Conservation (phyloP, 495 filamentous ascomycete genomes). For the Penicillium cosmopolitanum region DNA sequence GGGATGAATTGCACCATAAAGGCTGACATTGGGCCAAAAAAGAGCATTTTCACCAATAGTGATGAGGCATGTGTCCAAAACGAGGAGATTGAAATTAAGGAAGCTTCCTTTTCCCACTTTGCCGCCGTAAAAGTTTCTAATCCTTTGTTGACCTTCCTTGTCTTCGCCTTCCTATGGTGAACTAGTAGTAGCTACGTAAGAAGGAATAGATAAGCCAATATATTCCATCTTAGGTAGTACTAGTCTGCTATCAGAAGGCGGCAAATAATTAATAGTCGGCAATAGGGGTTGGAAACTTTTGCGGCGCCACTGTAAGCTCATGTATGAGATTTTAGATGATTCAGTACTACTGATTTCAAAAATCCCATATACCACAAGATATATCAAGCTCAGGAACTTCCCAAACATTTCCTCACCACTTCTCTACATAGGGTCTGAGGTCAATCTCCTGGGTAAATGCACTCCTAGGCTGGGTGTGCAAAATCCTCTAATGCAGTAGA, state of each 20-base stretch:
- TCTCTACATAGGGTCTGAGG: conserved; percentile 66
- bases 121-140: too few relatives aligned
- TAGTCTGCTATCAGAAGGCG: too few relatives aligned
- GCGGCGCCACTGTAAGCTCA: conserved; percentile 55
- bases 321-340: too few relatives aligned
- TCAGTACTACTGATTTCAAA: background rate
- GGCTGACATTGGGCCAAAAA: conserved; percentile 66
- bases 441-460: conserved; percentile 74
- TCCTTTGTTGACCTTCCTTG: too few relatives aligned
- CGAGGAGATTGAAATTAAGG: conserved; percentile 68
- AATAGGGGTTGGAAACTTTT: too few relatives aligned
- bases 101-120: conserved; percentile 61
- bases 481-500: conserved; percentile 21
- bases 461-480: conserved; percentile 70
- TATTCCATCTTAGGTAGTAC: too few relatives aligned
- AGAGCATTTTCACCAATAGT: conserved; percentile 71
- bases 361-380: too few relatives aligned
- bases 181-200: too few relatives aligned
- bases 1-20: conserved; percentile 68
- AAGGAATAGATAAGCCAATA: too few relatives aligned
- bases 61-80: conserved; percentile 71
- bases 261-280: too few relatives aligned
- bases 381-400: too few relatives aligned
- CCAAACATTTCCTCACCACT: conserved; percentile 13
- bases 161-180: too few relatives aligned